Evolutionary conservation across 2,329 filamentous ascomycete species (phyloP).

Genomic region (Neocucurbitaria cava): DNA sequence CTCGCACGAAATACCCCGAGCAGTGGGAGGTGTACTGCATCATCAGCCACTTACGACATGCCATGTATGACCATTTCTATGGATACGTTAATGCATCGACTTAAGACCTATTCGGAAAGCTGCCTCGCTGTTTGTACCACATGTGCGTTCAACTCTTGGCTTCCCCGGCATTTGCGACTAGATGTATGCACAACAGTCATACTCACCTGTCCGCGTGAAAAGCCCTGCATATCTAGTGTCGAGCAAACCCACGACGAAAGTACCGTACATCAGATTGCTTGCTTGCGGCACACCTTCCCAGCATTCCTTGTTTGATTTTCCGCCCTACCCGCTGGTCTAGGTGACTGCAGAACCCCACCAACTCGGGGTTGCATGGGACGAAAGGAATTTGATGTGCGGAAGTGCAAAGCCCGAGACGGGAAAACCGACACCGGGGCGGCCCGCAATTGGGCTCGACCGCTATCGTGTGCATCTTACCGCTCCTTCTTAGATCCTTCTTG

Average conservation of each 20-base stretch:
- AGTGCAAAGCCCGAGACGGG: slow-evolving; percentile 1
- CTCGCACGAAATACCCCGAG: background rate
- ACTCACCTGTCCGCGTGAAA: slow-evolving; percentile 10
- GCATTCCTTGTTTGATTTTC: background rate
- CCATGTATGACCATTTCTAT: slow-evolving; percentile 1
- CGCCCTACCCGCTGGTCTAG: slow-evolving; percentile 1
- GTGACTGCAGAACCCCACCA: background rate
- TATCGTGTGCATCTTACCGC: slow-evolving; percentile 1
- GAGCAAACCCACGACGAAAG: background rate
- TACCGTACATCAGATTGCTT: background rate
- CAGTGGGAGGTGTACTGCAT: background rate
- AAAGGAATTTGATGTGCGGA: background rate
- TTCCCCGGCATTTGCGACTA: background rate
- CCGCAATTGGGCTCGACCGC: slow-evolving; percentile 21
- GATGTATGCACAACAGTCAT: slow-evolving; percentile 6
- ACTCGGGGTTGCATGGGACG: background rate
- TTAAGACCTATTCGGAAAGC: background rate
- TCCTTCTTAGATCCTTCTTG: background rate
- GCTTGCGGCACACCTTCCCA: background rate
- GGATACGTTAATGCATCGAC: background rate
- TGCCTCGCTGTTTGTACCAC: background rate
- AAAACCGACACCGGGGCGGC: slow-evolving; percentile 24
- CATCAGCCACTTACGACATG: slow-evolving; percentile 8
- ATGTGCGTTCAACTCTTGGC: background rate
- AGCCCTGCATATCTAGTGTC: background rate